Base-by-base conservation (phyloP, 75 land plant genomes). In the Pseudotsuga menziesii region DNA sequence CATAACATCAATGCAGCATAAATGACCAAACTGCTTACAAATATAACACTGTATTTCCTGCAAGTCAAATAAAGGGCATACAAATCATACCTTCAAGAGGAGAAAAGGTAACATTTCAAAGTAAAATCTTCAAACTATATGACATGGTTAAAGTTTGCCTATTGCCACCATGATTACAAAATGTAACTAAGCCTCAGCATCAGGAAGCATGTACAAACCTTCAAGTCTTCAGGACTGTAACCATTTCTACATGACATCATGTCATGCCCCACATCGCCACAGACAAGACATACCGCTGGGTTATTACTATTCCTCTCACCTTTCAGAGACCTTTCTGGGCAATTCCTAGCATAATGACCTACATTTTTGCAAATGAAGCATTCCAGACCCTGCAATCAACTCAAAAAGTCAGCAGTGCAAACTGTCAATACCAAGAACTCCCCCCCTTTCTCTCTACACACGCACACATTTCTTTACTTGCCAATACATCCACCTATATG, bases 41-140 rank as follows among this genome's bases (percentile, higher is more conserved):
- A 93, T 60, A 79, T 95, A 95, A 78, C 98, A 95, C 54, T 88
- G 92, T 19, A 93, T 80, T 59, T 80, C 85, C 98, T 95, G 91
- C 75, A 63, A 52, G 26, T n/a, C 61, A 76, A 4, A 27, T 3
- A 58, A 52, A 27, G 15, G 12, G 48, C 25, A 57, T 52, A 58
- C 5, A 57, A 5, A 71, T 69, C 52, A 69, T 16, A 36, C 15
- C 32, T 25, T 12, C 4, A 17, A 32, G 39, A 32, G 5, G 13
- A 32, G 41, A 16, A 64, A n/a, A 41, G 41, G 72, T 69, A 2
- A 4, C 41, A n/a, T 69, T 41, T 41, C 25, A 75, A 57, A 36
- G 25, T 14, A 55, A 66, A 71, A 12, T 35, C 8, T 52, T 19
- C 14, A 22, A 59, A 58, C 48, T 13, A 29, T 15, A 70, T 19